phyloP scores from a whole-genome alignment of 176 grass and related monocot genomes.

The Aegilops umbellulata region DNA sequence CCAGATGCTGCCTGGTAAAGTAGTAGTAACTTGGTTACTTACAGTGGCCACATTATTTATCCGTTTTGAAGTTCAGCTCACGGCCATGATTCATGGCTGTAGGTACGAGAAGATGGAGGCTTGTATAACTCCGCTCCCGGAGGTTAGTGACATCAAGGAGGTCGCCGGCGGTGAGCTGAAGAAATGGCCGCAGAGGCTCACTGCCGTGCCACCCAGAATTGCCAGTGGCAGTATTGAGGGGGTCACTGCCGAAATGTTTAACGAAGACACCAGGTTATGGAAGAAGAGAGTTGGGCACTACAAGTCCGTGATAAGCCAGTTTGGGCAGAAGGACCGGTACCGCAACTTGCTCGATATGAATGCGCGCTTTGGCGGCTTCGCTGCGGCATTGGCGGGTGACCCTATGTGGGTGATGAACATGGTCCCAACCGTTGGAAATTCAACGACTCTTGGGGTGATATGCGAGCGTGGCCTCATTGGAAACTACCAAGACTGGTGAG shows the following conservation, averaged over 20 bases:
- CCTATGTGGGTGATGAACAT: slow-evolving; percentile 96
- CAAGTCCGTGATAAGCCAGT: slow-evolving; percentile 60
- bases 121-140: slow-evolving; percentile 77
- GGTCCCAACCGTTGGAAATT: slow-evolving; percentile 59
- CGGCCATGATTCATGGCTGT: background rate
- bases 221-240: slow-evolving; percentile 63
- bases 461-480: slow-evolving; percentile 92
- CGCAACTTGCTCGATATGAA: slow-evolving; percentile 97
- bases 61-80: slow-evolving; percentile 1
- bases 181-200: slow-evolving; percentile 87
- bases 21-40: too few species aligned
- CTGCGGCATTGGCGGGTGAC: slow-evolving; percentile 61
- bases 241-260: slow-evolving; percentile 59
- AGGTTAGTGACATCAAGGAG: slow-evolving; percentile 46
- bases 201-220: slow-evolving; percentile 73
- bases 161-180: slow-evolving; percentile 72
- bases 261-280: slow-evolving; percentile 68
- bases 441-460: slow-evolving; percentile 78
- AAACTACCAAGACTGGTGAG: slow-evolving; percentile 94
- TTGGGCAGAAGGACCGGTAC: slow-evolving; percentile 76
- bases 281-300: slow-evolving; percentile 73
- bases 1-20: slow-evolving; percentile 84
- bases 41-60: background rate
- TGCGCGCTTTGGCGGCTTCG: slow-evolving; percentile 72
- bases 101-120: slow-evolving; percentile 85